Evolutionary conservation across 257 asterid genomes (phyloP).

Genomic region (Fraxinus excelsior): DNA sequence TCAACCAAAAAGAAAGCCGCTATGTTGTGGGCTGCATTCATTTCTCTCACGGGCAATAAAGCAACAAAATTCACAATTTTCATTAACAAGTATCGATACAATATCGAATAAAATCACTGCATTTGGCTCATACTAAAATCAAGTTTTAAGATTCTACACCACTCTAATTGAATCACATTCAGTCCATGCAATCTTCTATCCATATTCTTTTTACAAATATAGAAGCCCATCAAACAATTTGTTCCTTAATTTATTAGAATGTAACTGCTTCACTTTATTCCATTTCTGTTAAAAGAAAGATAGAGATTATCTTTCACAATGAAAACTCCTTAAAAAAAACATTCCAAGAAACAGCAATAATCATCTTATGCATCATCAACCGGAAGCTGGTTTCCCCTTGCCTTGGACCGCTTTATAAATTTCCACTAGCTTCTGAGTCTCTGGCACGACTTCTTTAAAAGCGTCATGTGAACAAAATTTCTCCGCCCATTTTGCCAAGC

Average conservation of each 20-base stretch:
- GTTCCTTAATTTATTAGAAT: too few species aligned
- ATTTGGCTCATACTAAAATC: too few species aligned
- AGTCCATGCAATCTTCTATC: too few species aligned
- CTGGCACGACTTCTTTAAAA: constrained; percentile 31
- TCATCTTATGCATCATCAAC: background rate
- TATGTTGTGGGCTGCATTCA: too few species aligned
- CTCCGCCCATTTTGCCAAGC: constrained; percentile 30
- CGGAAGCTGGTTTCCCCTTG: constrained; percentile 3
- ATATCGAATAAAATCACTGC: too few species aligned
- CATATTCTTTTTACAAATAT: too few species aligned
- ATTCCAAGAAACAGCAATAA: background rate
- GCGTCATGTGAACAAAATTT: constrained; percentile 15
- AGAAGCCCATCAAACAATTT: background rate
- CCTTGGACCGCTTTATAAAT: constrained; percentile 15
- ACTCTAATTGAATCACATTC: too few species aligned
- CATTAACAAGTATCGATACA: too few species aligned
- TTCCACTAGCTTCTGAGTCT: constrained; percentile 28
- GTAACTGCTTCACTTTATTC: background rate
- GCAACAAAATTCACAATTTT: too few species aligned
- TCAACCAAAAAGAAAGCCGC: too few species aligned
- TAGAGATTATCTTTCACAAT: background rate
- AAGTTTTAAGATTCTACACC: too few species aligned
- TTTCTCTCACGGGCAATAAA: too few species aligned
- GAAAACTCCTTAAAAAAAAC: background rate
- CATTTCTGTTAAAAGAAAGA: background rate